Evolutionary conservation across 2,329 filamentous ascomycete genomes (phyloP).

Genomic region (Venturia nashicola): DNA sequence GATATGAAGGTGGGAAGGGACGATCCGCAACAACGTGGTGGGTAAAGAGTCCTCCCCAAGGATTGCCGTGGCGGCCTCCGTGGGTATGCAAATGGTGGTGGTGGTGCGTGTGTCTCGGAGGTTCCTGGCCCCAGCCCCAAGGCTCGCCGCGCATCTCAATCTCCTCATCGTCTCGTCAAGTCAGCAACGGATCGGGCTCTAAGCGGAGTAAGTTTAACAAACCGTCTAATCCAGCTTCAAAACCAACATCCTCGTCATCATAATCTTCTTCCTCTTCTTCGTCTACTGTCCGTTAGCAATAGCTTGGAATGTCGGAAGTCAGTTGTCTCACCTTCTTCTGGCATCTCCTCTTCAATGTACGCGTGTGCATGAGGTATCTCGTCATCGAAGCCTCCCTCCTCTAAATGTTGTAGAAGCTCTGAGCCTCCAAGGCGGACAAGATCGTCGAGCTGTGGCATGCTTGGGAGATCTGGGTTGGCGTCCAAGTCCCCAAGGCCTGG

Average conservation of each 20-base stretch:
- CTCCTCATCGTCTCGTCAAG: constrained; percentile 26
- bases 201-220: constrained; percentile 32
- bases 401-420: constrained; percentile 12
- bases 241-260: constrained; percentile 53
- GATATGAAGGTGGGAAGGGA: constrained; percentile 24
- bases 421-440: constrained; percentile 31
- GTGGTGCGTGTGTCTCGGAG: constrained; percentile 31
- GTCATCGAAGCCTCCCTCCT: constrained; percentile 5
- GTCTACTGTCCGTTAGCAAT: constrained; percentile 13
- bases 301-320: constrained; percentile 5
- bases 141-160: constrained; percentile 8
- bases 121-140: constrained; percentile 19
- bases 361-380: constrained; percentile 31
- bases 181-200: constrained; percentile 16
- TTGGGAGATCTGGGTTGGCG: neutral
- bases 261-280: constrained; percentile 54
- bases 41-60: constrained; percentile 5
- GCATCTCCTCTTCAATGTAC: constrained; percentile 46
- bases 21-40: constrained; percentile 10
- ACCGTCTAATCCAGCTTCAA: constrained; percentile 36
- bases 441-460: constrained; percentile 15
- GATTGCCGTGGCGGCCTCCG: neutral
- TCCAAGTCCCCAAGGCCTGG: constrained; percentile 5
- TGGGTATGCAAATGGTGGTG: constrained; percentile 8
- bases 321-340: constrained; percentile 47